These are phyloP conservation scores for Digitaria exilis DNA, from an alignment of 202 grass and related monocot genomes.

Conservation along the genomic window DNA sequence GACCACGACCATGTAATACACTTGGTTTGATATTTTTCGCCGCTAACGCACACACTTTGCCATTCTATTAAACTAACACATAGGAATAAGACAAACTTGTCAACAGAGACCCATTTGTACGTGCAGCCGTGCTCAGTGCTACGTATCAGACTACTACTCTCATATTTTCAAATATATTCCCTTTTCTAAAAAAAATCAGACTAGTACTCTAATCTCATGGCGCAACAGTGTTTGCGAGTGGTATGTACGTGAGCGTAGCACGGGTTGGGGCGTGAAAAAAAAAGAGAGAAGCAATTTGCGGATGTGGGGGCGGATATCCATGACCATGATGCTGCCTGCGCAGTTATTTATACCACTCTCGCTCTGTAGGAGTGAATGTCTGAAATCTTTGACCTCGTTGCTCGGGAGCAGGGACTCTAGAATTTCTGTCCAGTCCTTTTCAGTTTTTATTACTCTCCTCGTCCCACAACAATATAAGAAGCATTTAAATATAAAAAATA, in stretches of 20 bases:
- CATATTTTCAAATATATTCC: too few relatives aligned
- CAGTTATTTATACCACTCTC: neutral
- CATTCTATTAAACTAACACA: too few relatives aligned
- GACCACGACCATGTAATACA: too few relatives aligned
- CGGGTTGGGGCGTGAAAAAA: neutral
- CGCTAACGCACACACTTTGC: too few relatives aligned
- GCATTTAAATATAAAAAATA: too few relatives aligned
- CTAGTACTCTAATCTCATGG: too few relatives aligned
- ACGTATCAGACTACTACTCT: too few relatives aligned
- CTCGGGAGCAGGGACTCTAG: neutral
- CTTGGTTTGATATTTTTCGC: too few relatives aligned
- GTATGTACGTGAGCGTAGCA: neutral
- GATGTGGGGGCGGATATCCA: neutral
- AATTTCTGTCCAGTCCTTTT: constrained; percentile 8
- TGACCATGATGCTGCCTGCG: neutral
- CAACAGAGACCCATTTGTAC: neutral
- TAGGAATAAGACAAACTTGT: neutral
- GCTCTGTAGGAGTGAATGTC: constrained; percentile 27
- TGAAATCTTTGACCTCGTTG: neutral
- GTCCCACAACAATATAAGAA: too few relatives aligned
- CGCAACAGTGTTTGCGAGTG: neutral
- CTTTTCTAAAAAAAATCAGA: too few relatives aligned
- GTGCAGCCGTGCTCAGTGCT: neutral
- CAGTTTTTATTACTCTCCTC: too few relatives aligned
- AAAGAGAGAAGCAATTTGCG: neutral